phyloP scores from a whole-genome alignment of 768 basidiomycete genomes.

The Myochromella boudieri region DNA sequence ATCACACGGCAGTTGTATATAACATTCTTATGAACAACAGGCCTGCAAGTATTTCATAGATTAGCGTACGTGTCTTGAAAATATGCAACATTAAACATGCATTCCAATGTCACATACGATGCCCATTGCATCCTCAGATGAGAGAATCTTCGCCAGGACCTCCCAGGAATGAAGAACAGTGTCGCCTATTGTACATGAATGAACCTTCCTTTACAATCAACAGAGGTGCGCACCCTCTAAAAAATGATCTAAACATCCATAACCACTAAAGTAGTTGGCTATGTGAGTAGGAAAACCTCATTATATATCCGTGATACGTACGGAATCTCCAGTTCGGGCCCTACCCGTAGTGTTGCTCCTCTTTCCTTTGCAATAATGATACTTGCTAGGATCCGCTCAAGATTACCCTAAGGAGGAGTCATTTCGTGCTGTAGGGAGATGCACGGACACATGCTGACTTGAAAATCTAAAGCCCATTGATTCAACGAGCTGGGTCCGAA shows the following conservation, averaged over 20 bases:
- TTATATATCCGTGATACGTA: constrained; percentile 29
- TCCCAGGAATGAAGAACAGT: constrained; percentile 98
- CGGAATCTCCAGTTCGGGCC: constrained; percentile 97
- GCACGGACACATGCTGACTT: constrained; percentile 43
- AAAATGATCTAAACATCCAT: constrained; percentile 97
- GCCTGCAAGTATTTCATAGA: constrained; percentile 53
- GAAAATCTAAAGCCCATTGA: constrained; percentile 97
- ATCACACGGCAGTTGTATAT: constrained; percentile 97
- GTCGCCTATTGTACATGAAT: constrained; percentile 61
- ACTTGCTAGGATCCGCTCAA: constrained; percentile 85
- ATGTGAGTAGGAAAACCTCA: background rate
- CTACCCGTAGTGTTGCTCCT: constrained; percentile 90
- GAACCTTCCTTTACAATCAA: background rate
- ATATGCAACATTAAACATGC: constrained; percentile 41
- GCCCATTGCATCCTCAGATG: constrained; percentile 73
- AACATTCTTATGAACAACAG: constrained; percentile 95
- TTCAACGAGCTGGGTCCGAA: constrained; percentile 72
- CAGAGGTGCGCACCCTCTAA: constrained; percentile 68
- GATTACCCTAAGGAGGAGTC: constrained; percentile 68
- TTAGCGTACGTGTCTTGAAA: background rate
- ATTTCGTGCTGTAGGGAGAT: background rate
- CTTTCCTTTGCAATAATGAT: constrained; percentile 85
- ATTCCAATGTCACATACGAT: constrained; percentile 98
- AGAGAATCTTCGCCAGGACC: constrained; percentile 87
- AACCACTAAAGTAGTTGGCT: too few relatives aligned